Percentiles rank a stretch among this genome's conserved stretches.
Conservation (phyloP, 495 filamentous ascomycete genomes). For the Glarea lozoyensis region DNA sequence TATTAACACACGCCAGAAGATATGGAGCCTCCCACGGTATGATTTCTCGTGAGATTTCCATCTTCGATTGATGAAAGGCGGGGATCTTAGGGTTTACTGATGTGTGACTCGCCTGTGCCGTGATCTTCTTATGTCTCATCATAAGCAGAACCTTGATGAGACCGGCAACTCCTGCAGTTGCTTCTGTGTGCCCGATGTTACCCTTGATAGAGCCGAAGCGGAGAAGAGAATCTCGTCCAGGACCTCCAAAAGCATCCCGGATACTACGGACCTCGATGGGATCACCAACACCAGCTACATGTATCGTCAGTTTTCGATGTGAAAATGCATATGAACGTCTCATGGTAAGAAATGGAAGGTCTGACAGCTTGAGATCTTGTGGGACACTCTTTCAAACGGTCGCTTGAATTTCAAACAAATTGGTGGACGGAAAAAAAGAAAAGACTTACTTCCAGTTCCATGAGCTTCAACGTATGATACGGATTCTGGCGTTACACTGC, state of each 20-base stretch:
- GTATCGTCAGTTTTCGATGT: too few relatives aligned
- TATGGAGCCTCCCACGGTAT: conserved; percentile 18
- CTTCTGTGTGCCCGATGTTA: conserved; percentile 55
- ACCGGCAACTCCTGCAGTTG: conserved; percentile 43
- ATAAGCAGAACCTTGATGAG: conserved; percentile 49
- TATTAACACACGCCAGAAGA: conserved; percentile 14
- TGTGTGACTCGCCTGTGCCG: conserved; percentile 30
- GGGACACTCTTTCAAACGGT: too few relatives aligned
- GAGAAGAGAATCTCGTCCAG: conserved; percentile 29
- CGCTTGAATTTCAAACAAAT: too few relatives aligned
- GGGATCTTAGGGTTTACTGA: conserved; percentile 36
- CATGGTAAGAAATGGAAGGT: too few relatives aligned
- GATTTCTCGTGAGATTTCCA: conserved; percentile 21
- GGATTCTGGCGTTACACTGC: conserved; percentile 28
- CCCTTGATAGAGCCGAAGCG: conserved; percentile 49
- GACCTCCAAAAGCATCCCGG: conserved; percentile 31
- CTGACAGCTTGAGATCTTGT: too few relatives aligned
- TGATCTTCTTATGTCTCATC: conserved; percentile 41
- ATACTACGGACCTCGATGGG: conserved; percentile 45
- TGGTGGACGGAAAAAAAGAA: too few relatives aligned
- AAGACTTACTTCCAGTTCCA: conserved; percentile 51
- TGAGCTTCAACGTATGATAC: conserved; percentile 31
- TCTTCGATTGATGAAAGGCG: conserved; percentile 13
- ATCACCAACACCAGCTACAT: too few relatives aligned
- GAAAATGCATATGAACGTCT: too few relatives aligned